These are phyloP conservation scores for Telopea speciosissima DNA, from an alignment of 177 flowering plant species.

Conservation along the genomic window DNA sequence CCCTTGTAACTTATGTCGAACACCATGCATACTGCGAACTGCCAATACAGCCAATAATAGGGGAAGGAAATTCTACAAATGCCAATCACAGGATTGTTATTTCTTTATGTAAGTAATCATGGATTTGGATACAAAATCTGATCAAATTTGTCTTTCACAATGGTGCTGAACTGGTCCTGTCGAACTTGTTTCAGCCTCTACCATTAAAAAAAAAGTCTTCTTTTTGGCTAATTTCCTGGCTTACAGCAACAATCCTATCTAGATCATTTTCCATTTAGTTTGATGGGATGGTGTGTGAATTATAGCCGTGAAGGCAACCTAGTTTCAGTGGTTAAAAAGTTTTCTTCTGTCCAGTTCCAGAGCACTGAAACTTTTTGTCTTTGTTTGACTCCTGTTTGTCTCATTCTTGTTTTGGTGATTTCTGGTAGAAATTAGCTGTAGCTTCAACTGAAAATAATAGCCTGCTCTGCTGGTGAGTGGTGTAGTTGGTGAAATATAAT, in stretches of 20 bases:
- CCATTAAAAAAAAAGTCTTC: neutral
- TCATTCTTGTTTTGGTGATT: too few species aligned
- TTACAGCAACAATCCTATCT: neutral
- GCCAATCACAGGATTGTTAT: constrained; percentile 74
- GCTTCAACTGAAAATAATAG: too few species aligned
- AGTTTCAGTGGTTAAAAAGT: neutral
- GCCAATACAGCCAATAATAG: constrained; percentile 83
- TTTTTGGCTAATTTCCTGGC: neutral
- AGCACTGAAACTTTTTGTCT: neutral
- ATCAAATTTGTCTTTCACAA: neutral
- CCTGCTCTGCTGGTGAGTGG: too few species aligned
- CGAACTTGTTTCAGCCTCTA: neutral
- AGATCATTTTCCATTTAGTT: neutral
- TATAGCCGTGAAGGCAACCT: neutral
- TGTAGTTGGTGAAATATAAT: too few species aligned
- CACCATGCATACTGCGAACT: constrained; percentile 57
- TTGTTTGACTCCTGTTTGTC: too few species aligned
- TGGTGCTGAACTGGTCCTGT: neutral
- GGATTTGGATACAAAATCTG: neutral
- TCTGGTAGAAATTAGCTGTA: too few species aligned
- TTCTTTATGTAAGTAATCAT: constrained; percentile 69
- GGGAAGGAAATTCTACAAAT: constrained; percentile 87
- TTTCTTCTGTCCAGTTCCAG: neutral
- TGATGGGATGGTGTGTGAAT: neutral
- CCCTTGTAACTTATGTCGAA: constrained; percentile 60